phyloP scores from a whole-genome alignment of 441 rosid species.

The Sinapis alba region DNA sequence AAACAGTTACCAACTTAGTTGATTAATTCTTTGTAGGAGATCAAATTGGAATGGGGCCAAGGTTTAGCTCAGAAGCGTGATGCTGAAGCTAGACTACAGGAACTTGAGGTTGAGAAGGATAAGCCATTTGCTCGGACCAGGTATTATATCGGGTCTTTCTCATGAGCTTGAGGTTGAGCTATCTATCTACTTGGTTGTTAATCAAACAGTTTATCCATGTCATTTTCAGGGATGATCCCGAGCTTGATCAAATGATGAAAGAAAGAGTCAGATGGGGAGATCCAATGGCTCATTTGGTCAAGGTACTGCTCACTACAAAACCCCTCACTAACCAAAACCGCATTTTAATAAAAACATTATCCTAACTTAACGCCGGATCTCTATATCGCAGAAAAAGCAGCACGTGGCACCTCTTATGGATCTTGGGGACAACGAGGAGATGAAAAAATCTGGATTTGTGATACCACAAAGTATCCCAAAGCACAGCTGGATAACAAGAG shows the following conservation, averaged over 20 bases:
- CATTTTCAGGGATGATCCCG: conserved; percentile 81
- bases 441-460: conserved; percentile 89
- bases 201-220: conserved; percentile 1
- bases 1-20: conserved; percentile 1
- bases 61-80: conserved; percentile 96
- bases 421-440: conserved; percentile 83
- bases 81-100: conserved; percentile 74
- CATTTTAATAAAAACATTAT: neutral
- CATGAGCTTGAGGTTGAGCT: conserved; percentile 1
- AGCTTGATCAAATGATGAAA: conserved; percentile 77
- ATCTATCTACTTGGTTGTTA: conserved; percentile 11
- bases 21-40: conserved; percentile 52
- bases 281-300: conserved; percentile 94
- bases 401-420: conserved; percentile 52
- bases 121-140: conserved; percentile 92
- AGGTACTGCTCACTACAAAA: conserved; percentile 46
- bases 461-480: conserved; percentile 80
- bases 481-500: conserved; percentile 87
- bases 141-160: conserved; percentile 41
- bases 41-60: conserved; percentile 90
- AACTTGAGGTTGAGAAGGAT: conserved; percentile 83
- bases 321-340: neutral
- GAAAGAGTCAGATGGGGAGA: conserved; percentile 86
- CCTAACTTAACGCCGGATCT: neutral
- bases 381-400: conserved; percentile 56